Percentiles rank a stretch among this genome's conserved stretches.
Evolutionary conservation across 306 rosid species (phyloP).

Genomic region (Gynostemma pentaphyllum): DNA sequence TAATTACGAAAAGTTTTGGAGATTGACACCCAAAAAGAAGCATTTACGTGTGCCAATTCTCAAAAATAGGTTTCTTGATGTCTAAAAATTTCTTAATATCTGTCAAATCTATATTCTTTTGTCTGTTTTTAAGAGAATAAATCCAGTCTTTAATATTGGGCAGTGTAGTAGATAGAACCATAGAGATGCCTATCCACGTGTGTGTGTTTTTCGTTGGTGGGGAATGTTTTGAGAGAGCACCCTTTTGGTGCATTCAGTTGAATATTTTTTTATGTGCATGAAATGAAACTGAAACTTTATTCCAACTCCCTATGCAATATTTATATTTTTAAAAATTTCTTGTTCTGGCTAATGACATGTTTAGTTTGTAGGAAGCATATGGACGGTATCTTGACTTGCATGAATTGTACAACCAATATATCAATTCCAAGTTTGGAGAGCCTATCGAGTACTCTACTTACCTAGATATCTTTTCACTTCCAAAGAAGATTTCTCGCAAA

Average conservation of each 20-base stretch:
- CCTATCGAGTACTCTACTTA: slow-evolving; percentile 84
- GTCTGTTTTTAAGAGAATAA: background rate
- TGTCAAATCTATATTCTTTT: background rate
- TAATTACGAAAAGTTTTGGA: too few relatives aligned
- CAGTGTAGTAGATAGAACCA: background rate
- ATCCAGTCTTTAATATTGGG: background rate
- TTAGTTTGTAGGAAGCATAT: slow-evolving; percentile 61
- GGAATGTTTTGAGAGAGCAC: background rate
- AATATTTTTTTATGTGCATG: background rate
- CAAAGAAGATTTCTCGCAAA: slow-evolving; percentile 63
- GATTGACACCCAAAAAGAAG: too few relatives aligned
- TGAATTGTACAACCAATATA: slow-evolving; percentile 57
- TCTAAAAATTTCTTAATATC: background rate
- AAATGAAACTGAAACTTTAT: slow-evolving; percentile 3
- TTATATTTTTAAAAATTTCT: background rate
- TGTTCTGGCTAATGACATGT: background rate
- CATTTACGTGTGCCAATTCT: too few relatives aligned
- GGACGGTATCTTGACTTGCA: slow-evolving; percentile 91
- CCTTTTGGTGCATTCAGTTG: background rate
- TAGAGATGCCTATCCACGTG: background rate
- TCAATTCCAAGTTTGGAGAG: slow-evolving; percentile 91
- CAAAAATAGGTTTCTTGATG: background rate
- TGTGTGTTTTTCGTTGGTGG: background rate
- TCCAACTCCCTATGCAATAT: background rate
- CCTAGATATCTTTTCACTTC: slow-evolving; percentile 64